Evolutionary conservation across 495 filamentous ascomycete species (phyloP), one percentile per base, ranked within the genome.

Genomic region (Penicillium steckii): DNA sequence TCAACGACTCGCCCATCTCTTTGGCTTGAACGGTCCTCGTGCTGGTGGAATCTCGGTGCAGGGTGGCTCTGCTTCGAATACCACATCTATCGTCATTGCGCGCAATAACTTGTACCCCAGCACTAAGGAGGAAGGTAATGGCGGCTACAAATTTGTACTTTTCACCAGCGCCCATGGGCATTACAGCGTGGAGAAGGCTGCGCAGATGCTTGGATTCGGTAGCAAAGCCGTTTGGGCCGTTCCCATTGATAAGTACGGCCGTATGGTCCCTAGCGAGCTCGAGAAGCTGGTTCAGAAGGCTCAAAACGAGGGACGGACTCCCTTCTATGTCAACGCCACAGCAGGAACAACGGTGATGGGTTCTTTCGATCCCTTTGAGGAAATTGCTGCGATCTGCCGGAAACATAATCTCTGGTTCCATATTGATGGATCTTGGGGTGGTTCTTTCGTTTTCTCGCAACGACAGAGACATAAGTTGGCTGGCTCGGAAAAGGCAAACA

Each of bases 281-380:
- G 80, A 86, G 30, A 70, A 72, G 0, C 69, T 81, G 13, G 73
- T 96, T 21, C 32, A 74, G 12, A 73, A 76, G 50, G 82, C 86
- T 18, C 77, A 81, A 49, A 53, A 57, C 9, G 77, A 84, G 58
- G 87, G 88, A 32, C 79, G 80, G 48, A 92, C 88, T 5, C 93
- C 94, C 0, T 89, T 98, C 59, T 98, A 93, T 71, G 90, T 97
- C 63, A 97, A 96, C 63, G 88, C 93, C 4, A 96, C 93, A 1
- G 93, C 94, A 3, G 93, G 93, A 17, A 97, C 94, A 13, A 98
- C 94, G 3, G 94, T 96, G 8, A 70, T 92, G 51, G 94, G 93
- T 17, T 90, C 89, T 12, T 98, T 87, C 65, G 93, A 97, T 66
- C 89, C 88, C 2, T 84, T 97, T 55, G 64, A 76, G 18, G 80